phyloP scores from a whole-genome alignment of 768 basidiomycete genomes.

The Thelephora ganbajun region DNA sequence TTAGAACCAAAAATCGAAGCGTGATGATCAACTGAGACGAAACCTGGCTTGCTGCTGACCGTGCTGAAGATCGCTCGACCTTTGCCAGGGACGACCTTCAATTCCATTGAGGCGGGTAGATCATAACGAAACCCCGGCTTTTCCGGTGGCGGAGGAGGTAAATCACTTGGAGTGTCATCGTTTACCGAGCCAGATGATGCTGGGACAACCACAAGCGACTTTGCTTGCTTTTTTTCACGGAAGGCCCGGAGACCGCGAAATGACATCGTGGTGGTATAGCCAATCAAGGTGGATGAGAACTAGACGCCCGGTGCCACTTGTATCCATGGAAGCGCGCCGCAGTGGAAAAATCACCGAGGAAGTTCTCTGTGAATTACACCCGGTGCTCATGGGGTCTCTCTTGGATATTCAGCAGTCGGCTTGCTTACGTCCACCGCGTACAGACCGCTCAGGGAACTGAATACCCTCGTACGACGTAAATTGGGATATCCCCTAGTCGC shows the following conservation, averaged over 20 bases:
- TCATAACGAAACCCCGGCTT: slow-evolving; percentile 13
- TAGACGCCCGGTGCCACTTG: too few relatives aligned
- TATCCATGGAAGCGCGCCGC: too few relatives aligned
- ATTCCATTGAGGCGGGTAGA: slow-evolving; percentile 28
- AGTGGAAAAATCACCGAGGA: too few relatives aligned
- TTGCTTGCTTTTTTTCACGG: slow-evolving; percentile 11
- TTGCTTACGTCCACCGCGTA: too few relatives aligned
- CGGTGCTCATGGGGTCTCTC: too few relatives aligned
- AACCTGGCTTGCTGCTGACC: slow-evolving; percentile 24
- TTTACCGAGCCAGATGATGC: neutral
- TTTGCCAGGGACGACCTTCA: slow-evolving; percentile 19
- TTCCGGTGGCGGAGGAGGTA: neutral
- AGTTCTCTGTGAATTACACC: too few relatives aligned
- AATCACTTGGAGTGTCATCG: too few relatives aligned
- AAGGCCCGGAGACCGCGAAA: slow-evolving; percentile 12
- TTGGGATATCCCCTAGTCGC: too few relatives aligned
- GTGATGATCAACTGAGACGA: neutral
- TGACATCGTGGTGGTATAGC: slow-evolving; percentile 9
- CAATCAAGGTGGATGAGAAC: neutral
- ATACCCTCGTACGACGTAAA: too few relatives aligned
- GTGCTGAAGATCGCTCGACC: slow-evolving; percentile 37
- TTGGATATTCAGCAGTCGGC: too few relatives aligned
- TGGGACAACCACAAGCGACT: slow-evolving; percentile 11
- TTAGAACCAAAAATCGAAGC: neutral
- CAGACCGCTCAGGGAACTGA: too few relatives aligned